A percentile compares a stretch with the other conserved stretches of the same genome.
phyloP scores from a whole-genome alignment of 192 early-diverging fungal species.

The Coemansia sp. region DNA sequence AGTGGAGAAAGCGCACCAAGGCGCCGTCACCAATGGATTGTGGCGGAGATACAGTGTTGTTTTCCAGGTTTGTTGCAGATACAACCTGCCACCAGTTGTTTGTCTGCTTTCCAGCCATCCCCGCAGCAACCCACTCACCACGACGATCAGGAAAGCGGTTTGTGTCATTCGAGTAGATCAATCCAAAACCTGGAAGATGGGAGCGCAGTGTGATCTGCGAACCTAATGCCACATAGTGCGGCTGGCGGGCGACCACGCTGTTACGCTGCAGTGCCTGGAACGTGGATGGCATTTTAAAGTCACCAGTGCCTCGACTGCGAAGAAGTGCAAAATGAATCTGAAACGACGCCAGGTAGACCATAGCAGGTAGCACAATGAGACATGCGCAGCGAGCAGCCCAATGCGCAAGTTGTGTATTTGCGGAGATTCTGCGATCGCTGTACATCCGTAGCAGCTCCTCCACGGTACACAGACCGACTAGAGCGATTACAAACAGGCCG shows the following conservation, averaged over 20 bases:
- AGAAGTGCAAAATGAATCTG: slow-evolving; percentile 87
- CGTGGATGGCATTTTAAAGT: slow-evolving; percentile 83
- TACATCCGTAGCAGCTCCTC: slow-evolving; percentile 86
- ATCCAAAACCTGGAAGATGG: slow-evolving; percentile 33
- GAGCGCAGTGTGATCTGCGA: slow-evolving; percentile 34
- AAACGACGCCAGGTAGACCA: slow-evolving; percentile 80
- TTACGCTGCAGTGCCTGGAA: slow-evolving; percentile 85
- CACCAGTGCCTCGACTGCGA: slow-evolving; percentile 78
- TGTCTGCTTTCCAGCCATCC: slow-evolving; percentile 31
- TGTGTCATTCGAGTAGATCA: slow-evolving; percentile 29
- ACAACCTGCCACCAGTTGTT: slow-evolving; percentile 38
- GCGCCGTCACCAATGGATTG: slow-evolving; percentile 17
- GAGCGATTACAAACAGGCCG: slow-evolving; percentile 83
- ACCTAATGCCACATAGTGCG: slow-evolving; percentile 25
- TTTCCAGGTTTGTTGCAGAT: slow-evolving; percentile 8
- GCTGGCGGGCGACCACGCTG: slow-evolving; percentile 59
- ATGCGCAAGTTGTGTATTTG: slow-evolving; percentile 65
- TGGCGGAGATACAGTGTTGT: slow-evolving; percentile 15
- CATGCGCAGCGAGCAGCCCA: slow-evolving; percentile 78
- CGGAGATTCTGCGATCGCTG: slow-evolving; percentile 62
- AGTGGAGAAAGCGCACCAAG: slow-evolving; percentile 56
- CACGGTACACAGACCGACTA: slow-evolving; percentile 86
- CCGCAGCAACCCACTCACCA: slow-evolving; percentile 17
- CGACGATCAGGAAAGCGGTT: slow-evolving; percentile 12
- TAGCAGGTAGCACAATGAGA: slow-evolving; percentile 73